phyloP scores from a whole-genome alignment of 768 basidiomycete species.

The Leccinum truebloodii region DNA sequence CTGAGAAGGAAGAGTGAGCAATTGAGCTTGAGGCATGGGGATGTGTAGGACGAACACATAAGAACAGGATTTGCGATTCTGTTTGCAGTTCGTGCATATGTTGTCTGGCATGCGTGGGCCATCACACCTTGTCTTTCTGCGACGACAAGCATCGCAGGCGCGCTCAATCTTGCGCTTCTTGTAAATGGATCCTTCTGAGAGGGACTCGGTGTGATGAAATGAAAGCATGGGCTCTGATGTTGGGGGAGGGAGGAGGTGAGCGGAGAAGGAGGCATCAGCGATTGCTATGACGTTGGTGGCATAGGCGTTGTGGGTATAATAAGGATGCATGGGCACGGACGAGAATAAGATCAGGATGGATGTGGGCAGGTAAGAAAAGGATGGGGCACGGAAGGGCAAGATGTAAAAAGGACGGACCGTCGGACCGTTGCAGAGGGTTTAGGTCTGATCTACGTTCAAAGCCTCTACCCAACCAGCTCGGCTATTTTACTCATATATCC shows the following conservation, averaged over 20 bases:
- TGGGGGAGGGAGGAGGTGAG: background rate
- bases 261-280: constrained; percentile 15
- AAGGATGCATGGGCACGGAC: constrained; percentile 22
- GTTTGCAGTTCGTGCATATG: constrained; percentile 58
- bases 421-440: background rate
- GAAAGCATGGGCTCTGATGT: constrained; percentile 13
- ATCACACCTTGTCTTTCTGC: constrained; percentile 62
- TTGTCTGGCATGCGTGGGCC: constrained; percentile 52
- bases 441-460: background rate
- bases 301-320: constrained; percentile 15
- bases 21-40: background rate
- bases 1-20: constrained; percentile 31
- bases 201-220: constrained; percentile 3
- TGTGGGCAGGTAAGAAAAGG: background rate
- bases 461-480: constrained; percentile 1
- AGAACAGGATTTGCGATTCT: constrained; percentile 53
- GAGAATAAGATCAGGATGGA: background rate
- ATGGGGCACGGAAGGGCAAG: background rate
- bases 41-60: constrained; percentile 48
- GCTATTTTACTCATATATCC: constrained; percentile 6
- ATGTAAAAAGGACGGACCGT: background rate
- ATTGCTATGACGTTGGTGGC: constrained; percentile 32
- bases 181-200: constrained; percentile 21
- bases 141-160: constrained; percentile 61
- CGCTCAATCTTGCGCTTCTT: constrained; percentile 52